Conservation (phyloP, 257 asterid genomes). For the Solanum peruvianum region DNA sequence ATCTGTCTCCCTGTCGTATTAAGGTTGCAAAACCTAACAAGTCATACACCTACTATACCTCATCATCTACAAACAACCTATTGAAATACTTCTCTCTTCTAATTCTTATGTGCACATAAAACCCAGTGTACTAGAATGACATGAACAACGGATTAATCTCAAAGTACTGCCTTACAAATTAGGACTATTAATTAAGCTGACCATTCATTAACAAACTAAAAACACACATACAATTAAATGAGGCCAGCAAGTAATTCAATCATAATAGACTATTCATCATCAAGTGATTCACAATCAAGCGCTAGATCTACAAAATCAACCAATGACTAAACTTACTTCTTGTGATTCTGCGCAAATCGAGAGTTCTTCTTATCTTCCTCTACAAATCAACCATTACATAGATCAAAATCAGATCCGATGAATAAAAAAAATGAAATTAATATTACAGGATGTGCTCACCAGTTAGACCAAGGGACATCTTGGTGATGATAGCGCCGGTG, state of each 20-base stretch:
- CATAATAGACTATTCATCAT: background rate
- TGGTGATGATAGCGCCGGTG: constrained; percentile 24
- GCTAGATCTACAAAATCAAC: background rate
- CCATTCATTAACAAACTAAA: background rate
- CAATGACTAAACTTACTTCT: constrained; percentile 6
- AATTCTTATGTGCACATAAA: background rate
- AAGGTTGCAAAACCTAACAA: background rate
- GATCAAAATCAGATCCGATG: background rate
- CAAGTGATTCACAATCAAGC: background rate
- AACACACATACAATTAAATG: background rate
- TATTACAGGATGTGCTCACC: background rate
- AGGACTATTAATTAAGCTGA: background rate
- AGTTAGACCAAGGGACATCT: constrained; percentile 21
- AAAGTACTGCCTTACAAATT: background rate
- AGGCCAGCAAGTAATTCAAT: background rate
- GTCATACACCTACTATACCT: background rate
- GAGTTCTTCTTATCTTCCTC: constrained; percentile 25
- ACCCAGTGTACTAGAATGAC: background rate
- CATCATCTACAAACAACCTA: background rate
- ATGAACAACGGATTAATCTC: background rate
- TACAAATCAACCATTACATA: background rate
- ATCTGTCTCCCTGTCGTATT: background rate
- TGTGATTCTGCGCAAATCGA: constrained; percentile 13
- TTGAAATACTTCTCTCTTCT: background rate
- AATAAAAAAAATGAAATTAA: background rate